Conservation (phyloP, 1,139 yeast genomes). For the Scheffersomyces titani region DNA sequence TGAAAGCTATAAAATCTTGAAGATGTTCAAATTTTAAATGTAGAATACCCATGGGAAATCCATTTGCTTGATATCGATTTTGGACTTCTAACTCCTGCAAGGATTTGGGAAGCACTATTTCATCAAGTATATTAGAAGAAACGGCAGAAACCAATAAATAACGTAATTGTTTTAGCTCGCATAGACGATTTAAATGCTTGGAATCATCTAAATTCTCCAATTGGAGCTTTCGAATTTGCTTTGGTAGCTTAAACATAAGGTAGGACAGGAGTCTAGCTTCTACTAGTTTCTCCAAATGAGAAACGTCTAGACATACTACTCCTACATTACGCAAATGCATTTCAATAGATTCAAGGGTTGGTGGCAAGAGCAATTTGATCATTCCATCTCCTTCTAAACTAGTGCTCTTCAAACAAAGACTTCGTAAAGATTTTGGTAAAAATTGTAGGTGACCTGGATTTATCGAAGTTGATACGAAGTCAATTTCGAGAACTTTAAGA, state of each 20-base stretch:
- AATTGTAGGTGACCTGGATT: background rate
- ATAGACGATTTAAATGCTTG: background rate
- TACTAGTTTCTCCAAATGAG: background rate
- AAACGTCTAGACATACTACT: background rate
- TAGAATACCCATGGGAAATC: background rate
- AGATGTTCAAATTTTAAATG: background rate
- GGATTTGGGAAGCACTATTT: background rate
- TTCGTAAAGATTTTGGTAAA: background rate
- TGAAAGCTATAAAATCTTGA: background rate
- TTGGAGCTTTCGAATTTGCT: background rate
- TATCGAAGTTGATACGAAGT: background rate
- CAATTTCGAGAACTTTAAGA: background rate
- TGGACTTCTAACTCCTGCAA: background rate
- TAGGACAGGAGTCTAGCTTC: background rate
- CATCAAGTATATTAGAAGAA: background rate
- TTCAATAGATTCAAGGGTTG: background rate
- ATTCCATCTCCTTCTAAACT: background rate
- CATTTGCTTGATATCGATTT: background rate
- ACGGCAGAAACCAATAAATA: background rate
- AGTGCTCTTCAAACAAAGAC: background rate
- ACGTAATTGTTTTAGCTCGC: background rate
- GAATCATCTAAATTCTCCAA: background rate
- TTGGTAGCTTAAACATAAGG: background rate
- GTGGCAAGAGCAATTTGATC: background rate
- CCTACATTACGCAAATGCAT: background rate